Percentiles rank a stretch among this genome's conserved stretches.
Conservation (phyloP, 768 basidiomycete genomes). For the Coprinopsis sp. region DNA sequence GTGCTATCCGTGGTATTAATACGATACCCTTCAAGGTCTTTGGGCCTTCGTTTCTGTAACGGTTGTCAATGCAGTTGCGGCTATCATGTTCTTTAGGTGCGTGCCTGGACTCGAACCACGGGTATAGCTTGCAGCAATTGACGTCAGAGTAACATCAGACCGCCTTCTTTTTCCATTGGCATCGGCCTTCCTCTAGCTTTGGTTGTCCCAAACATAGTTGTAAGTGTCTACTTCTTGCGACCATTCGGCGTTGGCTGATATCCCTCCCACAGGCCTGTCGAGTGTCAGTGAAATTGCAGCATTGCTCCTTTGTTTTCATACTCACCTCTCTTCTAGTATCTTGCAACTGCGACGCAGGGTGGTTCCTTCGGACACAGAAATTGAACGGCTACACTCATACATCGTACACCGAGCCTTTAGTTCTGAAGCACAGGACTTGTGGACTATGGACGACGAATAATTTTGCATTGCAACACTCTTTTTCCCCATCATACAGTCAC, state of each 20-base stretch:
- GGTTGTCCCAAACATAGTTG: conserved; percentile 33
- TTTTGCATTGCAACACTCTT: no score
- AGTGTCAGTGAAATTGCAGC: conserved; percentile 19
- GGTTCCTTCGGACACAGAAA: conserved; percentile 27
- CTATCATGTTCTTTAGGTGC: conserved; percentile 32
- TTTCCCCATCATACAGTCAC: no score
- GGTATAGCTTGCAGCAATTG: not conserved
- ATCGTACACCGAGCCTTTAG: no score
- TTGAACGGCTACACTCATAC: conserved; percentile 16
- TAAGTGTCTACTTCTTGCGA: conserved; percentile 5
- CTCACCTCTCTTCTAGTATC: conserved; percentile 24
- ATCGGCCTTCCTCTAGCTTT: conserved; percentile 35
- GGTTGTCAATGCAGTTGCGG: conserved; percentile 27
- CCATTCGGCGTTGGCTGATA: not conserved
- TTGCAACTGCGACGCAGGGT: conserved; percentile 36
- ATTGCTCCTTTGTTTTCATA: not conserved
- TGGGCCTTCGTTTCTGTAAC: conserved; percentile 28
- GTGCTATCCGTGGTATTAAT: no score
- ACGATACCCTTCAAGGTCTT: no score
- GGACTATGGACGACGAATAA: no score
- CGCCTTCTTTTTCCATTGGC: conserved; percentile 27
- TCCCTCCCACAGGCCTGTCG: conserved; percentile 28
- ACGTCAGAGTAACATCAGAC: conserved; percentile 17
- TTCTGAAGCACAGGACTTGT: no score
- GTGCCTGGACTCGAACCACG: not conserved